These are phyloP conservation scores for Sisymbrium irio DNA, from an alignment of 345 rosid species.

Conservation along the genomic window DNA sequence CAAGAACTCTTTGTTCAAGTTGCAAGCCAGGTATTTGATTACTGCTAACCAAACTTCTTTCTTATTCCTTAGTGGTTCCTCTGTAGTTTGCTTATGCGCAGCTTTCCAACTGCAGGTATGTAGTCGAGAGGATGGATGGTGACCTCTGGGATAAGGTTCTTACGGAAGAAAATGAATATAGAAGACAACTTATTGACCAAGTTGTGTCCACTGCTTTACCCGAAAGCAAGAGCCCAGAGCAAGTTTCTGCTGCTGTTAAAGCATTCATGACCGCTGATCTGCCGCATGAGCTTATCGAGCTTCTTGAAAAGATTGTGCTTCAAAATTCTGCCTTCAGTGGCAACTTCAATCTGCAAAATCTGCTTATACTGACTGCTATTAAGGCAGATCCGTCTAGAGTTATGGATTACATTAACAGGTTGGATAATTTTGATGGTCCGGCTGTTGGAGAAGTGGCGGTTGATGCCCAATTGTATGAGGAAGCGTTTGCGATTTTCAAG, in stretches of 20 bases:
- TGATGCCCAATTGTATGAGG: slow-evolving; percentile 85
- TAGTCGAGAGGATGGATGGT: slow-evolving; percentile 98
- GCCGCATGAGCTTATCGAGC: slow-evolving; percentile 82
- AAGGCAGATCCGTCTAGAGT: slow-evolving; percentile 98
- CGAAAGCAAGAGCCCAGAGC: slow-evolving; percentile 90
- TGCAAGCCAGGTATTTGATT: slow-evolving; percentile 89
- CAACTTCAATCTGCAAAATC: slow-evolving; percentile 94
- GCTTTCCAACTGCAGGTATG: slow-evolving; percentile 62
- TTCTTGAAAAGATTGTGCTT: slow-evolving; percentile 95
- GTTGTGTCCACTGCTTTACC: slow-evolving; percentile 97
- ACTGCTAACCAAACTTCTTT: slow-evolving; percentile 15
- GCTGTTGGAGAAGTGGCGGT: slow-evolving; percentile 99
- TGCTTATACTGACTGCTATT: slow-evolving; percentile 92
- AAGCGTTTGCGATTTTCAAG: slow-evolving; percentile 85
- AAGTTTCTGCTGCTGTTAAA: slow-evolving; percentile 88
- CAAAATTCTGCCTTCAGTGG: slow-evolving; percentile 99
- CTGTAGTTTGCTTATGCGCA: slow-evolving; percentile 28
- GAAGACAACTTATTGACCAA: slow-evolving; percentile 97
- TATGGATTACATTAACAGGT: slow-evolving; percentile 95
- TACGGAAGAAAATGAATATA: slow-evolving; percentile 76
- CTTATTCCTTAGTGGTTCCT: slow-evolving; percentile 10
- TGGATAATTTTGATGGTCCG: slow-evolving; percentile 99
- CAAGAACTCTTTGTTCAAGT: slow-evolving; percentile 94
- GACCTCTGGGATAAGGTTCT: slow-evolving; percentile 99
- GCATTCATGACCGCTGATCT: slow-evolving; percentile 88